Evolutionary conservation across 75 land plant genomes (phyloP), one percentile per base, ranked within the genome.

Genomic region (Picea sitchensis): DNA sequence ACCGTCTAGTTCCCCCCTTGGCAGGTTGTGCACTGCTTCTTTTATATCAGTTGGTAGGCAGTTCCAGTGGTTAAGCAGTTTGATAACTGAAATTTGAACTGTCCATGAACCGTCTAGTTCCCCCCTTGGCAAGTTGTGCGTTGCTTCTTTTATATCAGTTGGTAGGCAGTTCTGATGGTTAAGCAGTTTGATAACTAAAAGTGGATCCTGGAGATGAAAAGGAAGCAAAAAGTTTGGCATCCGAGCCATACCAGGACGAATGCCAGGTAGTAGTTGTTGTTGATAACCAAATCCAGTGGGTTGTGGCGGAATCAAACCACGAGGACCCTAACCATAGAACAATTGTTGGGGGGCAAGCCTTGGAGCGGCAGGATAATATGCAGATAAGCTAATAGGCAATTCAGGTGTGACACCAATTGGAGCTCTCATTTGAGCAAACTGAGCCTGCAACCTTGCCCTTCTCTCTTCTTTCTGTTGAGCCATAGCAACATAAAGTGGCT

Each of bases 311-410:
- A 89, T 78, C 36, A 89, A 17, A 58, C 87, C 92, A 68, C 89
- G 88, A 14, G 80, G 74, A 31, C 87, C 88, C 67, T 91, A 91
- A 74, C 93, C 93, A 82, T 81, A 93, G 82, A 82, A 93, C n/a
- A 93, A 58, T 73, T 91, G 95, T 77, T 84, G 95, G n/a, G 84
- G 87, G 11, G 85, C 88, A 76, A 91, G 78, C 79, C 93, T 87
- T 58, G 91, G 84, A 26, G 88, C 80, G 30, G 87, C 90, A 75
- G 87, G 86, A 83, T 91, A 90, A 65, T 84, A 91, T 74, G 85
- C 89, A 56, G 90, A 90, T 71, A 86, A 77, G 58, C 90, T 88
- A 26, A 26, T 26, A 26, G 26, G 26, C 26, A 26, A 26, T 26
- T 26, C 26, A 26, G 26, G 26, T 26, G 26, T 26, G 26, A 26